Evolutionary conservation across 1,284 basidiomycete species (phyloP), one percentile per base, ranked within the genome.

Genomic region (Wolfiporia cocos): DNA sequence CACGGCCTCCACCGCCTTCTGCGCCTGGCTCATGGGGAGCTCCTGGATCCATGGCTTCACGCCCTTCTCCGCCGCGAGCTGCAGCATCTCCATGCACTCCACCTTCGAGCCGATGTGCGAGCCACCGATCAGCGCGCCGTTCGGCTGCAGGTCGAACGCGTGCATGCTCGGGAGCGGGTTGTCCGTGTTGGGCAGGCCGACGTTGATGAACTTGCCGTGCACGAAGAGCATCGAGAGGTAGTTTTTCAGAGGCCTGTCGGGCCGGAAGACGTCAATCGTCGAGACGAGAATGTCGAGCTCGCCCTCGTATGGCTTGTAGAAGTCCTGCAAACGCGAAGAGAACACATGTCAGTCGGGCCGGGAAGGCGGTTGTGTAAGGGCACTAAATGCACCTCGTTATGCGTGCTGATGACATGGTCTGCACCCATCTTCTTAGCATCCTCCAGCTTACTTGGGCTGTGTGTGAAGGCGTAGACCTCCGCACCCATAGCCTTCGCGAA

Each of bases 231-330:
- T 67, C 23, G 61, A 59, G 28, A 74, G 33, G 50, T 72, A 68
- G 36, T 68, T 64, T 17, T 50, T 46, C 31, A 58, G 41, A 15
- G 52, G 57, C 29, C 62, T 48, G 49, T 45, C 47, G 3, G 39
- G 39, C 10, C 40, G 23, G 47, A 37, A 37, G 30, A 54, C 48
- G 50, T 68, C 58, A 28, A 54, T 54, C 40, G 67, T 71, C 41
- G 73, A 76, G 54, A 85, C 68, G 54, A 86, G 78, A 30, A 84
- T 56, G 59, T 85, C 81, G 24, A 85, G 65, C 39, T 68, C 64
- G 35, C 60, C 59, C 28, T 57, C 52, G 51, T 65, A 63, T 14
- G 66, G 52, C 46, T 74, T 59, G 21, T 65, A 63, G 51, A 75
- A 80, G 17, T 67, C 47, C 52, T 54, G 32, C 19, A 17, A 15